These are phyloP conservation scores for Porcisia deanei DNA, from an alignment of 208 protist species.

Conservation along the genomic window DNA sequence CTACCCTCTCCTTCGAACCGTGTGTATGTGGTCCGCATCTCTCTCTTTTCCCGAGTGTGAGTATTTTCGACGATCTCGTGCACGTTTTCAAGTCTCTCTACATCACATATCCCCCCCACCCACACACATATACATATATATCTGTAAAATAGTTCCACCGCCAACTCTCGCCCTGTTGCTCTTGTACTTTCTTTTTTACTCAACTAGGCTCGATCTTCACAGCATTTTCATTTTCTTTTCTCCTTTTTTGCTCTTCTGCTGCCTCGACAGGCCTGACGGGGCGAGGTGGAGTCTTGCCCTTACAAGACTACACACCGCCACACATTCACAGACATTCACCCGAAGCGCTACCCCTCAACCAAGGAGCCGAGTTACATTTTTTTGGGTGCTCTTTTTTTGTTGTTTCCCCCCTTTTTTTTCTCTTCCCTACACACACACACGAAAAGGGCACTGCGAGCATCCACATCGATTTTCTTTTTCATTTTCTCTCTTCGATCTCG, in stretches of 20 bases:
- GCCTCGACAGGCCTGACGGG: neutral
- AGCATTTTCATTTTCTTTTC: neutral
- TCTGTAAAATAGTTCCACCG: no score
- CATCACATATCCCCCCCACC: no score
- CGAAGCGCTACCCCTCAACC: neutral
- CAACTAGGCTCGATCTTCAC: no score
- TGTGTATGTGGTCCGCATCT: no score
- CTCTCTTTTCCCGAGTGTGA: no score
- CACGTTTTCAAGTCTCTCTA: no score
- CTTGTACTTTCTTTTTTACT: no score
- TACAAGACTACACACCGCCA: neutral
- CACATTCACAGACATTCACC: neutral
- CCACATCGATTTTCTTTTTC: no score
- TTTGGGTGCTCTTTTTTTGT: neutral
- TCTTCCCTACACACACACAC: neutral
- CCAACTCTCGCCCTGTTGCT: no score
- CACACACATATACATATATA: no score
- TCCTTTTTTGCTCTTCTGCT: neutral
- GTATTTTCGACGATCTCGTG: no score
- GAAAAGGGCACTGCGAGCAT: neutral
- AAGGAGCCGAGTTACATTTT: neutral
- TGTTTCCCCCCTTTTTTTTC: neutral
- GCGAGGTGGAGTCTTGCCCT: neutral
- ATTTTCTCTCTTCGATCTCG: neutral
- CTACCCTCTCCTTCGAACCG: no score